Conservation (phyloP, 495 filamentous ascomycete genomes). For the Aspergillus carlsbadensis region DNA sequence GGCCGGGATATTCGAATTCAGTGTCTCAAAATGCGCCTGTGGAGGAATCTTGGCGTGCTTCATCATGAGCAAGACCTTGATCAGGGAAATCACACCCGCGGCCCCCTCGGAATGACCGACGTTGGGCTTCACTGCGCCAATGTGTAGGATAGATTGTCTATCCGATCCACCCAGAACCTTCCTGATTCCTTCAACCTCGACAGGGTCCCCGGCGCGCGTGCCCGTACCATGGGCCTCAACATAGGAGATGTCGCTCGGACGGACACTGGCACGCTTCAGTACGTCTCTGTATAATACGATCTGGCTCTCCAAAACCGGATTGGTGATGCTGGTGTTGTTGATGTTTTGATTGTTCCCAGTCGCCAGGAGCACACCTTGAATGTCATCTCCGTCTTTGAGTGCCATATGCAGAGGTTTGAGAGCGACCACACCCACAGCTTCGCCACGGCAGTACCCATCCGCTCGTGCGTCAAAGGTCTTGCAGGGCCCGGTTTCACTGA, state of each 20-base stretch:
- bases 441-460: constrained; percentile 71
- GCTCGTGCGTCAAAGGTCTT: constrained; percentile 69
- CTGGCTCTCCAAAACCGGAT: constrained; percentile 61
- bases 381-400: constrained; percentile 56
- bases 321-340: constrained; percentile 63
- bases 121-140: constrained; percentile 46
- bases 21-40: constrained; percentile 33
- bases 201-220: constrained; percentile 66
- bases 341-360: constrained; percentile 62
- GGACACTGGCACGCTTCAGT: constrained; percentile 53
- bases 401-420: constrained; percentile 64
- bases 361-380: constrained; percentile 60
- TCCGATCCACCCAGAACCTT: constrained; percentile 40
- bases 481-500: constrained; percentile 47
- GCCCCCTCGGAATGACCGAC: constrained; percentile 51
- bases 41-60: constrained; percentile 35
- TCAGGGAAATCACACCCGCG: constrained; percentile 41
- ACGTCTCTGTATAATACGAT: constrained; percentile 54
- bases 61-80: constrained; percentile 51
- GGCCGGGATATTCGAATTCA: constrained; percentile 34
- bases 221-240: constrained; percentile 79
- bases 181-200: constrained; percentile 47
- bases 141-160: neutral
- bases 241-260: constrained; percentile 59
- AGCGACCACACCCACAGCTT: constrained; percentile 59